A percentile compares a stretch with the other conserved stretches of the same genome.
Conservation (phyloP, 768 basidiomycete genomes). For the Rhodosporidiobolus sp. region DNA sequence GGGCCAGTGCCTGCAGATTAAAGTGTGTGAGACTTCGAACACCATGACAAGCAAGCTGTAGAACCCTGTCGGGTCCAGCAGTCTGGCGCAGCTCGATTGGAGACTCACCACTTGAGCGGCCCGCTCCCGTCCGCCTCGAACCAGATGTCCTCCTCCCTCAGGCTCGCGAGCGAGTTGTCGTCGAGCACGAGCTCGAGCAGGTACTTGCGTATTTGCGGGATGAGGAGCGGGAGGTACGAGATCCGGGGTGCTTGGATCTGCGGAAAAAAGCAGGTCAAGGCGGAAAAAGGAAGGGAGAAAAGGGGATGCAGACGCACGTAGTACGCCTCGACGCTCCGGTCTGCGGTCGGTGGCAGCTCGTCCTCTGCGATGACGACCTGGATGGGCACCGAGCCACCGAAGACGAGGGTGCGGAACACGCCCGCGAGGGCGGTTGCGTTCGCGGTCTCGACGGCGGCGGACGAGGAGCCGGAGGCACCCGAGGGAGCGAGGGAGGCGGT, state of each 20-base stretch:
- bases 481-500: background rate
- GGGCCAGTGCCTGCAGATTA: slow-evolving; percentile 99
- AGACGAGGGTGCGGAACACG: slow-evolving; percentile 79
- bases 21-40: too few species aligned
- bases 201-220: slow-evolving; percentile 82
- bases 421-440: slow-evolving; percentile 43
- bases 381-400: slow-evolving; percentile 86
- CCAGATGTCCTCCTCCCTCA: slow-evolving; percentile 95
- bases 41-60: too few species aligned
- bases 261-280: background rate
- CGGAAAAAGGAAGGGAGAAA: background rate
- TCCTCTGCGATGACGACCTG: slow-evolving; percentile 84
- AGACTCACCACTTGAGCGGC: slow-evolving; percentile 76
- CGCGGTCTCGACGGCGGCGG: background rate
- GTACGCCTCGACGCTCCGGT: slow-evolving; percentile 84
- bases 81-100: too few species aligned
- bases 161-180: slow-evolving; percentile 66
- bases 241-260: slow-evolving; percentile 72
- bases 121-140: slow-evolving; percentile 78
- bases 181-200: slow-evolving; percentile 90
- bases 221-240: slow-evolving; percentile 84
- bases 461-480: background rate
- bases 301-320: slow-evolving; percentile 52
- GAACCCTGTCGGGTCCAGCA: too few species aligned
- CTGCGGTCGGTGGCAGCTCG: slow-evolving; percentile 83